Conservation (phyloP, 1,284 basidiomycete genomes). For the Leccinum cinnamomeum region DNA sequence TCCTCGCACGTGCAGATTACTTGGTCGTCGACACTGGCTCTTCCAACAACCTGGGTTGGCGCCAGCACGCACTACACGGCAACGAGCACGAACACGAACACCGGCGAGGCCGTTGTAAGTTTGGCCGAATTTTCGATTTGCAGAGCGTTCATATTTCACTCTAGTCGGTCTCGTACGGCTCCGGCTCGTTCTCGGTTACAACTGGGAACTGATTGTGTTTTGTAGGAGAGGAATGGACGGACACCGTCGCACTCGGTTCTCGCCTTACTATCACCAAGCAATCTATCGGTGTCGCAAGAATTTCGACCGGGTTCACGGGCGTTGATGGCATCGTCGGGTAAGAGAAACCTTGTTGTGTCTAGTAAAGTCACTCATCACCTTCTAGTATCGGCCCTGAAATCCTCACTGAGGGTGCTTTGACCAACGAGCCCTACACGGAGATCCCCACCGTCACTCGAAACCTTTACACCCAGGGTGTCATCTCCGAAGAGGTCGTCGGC, state of each 20-base stretch:
- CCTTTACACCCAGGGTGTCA: constrained; percentile 34
- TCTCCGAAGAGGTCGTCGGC: constrained; percentile 34
- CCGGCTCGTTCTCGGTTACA: constrained; percentile 31
- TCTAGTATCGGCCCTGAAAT: constrained; percentile 26
- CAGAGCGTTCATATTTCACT: constrained; percentile 1
- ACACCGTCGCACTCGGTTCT: constrained; percentile 29
- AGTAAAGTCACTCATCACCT: constrained; percentile 23
- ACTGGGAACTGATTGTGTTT: constrained; percentile 2
- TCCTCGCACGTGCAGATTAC: constrained; percentile 18
- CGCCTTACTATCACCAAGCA: constrained; percentile 29
- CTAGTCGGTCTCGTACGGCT: constrained; percentile 37
- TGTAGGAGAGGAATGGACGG: constrained; percentile 27
- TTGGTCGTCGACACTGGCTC: constrained; percentile 34
- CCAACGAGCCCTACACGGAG: constrained; percentile 1
- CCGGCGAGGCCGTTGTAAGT: constrained; percentile 46
- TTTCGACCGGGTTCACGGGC: constrained; percentile 26
- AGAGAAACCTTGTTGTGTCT: constrained; percentile 2
- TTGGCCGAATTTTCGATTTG: neutral
- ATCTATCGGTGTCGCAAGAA: constrained; percentile 34
- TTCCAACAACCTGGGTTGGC: constrained; percentile 69
- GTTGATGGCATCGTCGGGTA: constrained; percentile 35
- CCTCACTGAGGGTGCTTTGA: constrained; percentile 32
- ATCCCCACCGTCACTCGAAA: constrained; percentile 41
- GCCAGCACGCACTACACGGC: constrained; percentile 45
- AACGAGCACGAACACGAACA: constrained; percentile 49